Conservation (phyloP, 768 basidiomycete genomes). For the Lactarius akahatsu region DNA sequence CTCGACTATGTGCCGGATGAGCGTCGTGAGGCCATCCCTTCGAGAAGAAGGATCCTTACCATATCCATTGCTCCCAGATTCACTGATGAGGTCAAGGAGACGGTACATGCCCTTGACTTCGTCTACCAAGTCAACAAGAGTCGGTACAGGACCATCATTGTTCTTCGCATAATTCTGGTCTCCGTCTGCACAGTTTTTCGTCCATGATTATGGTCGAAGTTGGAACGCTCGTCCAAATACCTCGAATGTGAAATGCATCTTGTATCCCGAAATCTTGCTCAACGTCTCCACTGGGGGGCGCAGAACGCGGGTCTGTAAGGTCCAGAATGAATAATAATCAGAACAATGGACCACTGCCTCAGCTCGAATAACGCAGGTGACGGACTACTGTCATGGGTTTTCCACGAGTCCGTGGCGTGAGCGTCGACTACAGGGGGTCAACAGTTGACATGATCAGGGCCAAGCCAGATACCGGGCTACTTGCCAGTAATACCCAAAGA, state of each 20-base stretch:
- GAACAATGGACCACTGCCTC: background rate
- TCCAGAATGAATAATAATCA: background rate
- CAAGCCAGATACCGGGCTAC: background rate
- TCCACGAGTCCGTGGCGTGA: background rate
- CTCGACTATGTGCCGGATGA: conserved; percentile 42
- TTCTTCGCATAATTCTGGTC: background rate
- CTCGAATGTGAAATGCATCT: background rate
- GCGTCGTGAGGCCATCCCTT: background rate
- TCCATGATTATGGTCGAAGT: background rate
- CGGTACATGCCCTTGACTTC: conserved; percentile 48
- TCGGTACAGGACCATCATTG: background rate
- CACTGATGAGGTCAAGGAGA: conserved; percentile 52
- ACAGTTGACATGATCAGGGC: background rate
- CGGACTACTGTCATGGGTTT: background rate
- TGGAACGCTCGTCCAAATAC: background rate
- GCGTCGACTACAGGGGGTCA: background rate
- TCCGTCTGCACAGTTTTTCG: background rate
- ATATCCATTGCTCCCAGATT: conserved; percentile 49
- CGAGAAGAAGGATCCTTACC: conserved; percentile 37
- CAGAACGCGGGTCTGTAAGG: background rate
- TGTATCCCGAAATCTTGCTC: background rate
- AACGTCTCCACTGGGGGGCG: background rate
- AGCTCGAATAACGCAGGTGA: background rate
- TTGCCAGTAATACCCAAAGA: background rate
- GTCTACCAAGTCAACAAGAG: background rate